Percentiles rank a stretch among this genome's conserved stretches.
phyloP scores from a whole-genome alignment of 306 rosid genomes.

The Casuarina equisetifolia region DNA sequence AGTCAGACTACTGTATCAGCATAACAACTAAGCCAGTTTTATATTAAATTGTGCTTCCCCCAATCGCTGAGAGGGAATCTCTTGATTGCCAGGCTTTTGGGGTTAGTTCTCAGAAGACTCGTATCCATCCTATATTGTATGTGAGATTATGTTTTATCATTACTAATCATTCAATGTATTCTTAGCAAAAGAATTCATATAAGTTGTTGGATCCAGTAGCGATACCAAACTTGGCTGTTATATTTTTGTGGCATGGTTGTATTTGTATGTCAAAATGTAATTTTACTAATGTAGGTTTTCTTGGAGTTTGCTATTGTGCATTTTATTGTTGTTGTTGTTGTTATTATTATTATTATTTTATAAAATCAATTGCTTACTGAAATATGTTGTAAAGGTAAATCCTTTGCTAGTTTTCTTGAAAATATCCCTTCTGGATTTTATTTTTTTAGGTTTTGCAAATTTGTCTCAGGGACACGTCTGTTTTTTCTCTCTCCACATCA shows the following conservation, averaged over 20 bases:
- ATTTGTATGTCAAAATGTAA: background rate
- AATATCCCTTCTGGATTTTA: background rate
- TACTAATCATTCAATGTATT: background rate
- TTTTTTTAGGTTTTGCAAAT: background rate
- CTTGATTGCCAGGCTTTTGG: background rate
- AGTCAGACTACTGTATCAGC: too few relatives aligned
- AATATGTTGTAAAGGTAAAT: background rate
- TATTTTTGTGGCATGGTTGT: background rate
- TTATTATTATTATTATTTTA: background rate
- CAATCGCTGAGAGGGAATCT: background rate
- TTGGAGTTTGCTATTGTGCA: background rate
- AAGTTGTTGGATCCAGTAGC: background rate
- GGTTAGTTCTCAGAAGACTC: background rate
- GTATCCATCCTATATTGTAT: background rate
- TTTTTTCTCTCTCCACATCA: background rate
- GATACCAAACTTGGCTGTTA: background rate
- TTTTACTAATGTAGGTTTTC: background rate
- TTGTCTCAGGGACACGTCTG: background rate
- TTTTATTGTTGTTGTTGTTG: background rate
- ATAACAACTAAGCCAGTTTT: too few relatives aligned
- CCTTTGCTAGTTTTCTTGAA: background rate
- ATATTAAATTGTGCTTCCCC: too few relatives aligned
- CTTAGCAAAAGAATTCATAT: background rate
- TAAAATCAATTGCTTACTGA: background rate
- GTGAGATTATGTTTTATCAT: background rate